Conservation (phyloP, 2,329 filamentous ascomycete genomes). For the Immersiporthe knoxdaviesiana region DNA sequence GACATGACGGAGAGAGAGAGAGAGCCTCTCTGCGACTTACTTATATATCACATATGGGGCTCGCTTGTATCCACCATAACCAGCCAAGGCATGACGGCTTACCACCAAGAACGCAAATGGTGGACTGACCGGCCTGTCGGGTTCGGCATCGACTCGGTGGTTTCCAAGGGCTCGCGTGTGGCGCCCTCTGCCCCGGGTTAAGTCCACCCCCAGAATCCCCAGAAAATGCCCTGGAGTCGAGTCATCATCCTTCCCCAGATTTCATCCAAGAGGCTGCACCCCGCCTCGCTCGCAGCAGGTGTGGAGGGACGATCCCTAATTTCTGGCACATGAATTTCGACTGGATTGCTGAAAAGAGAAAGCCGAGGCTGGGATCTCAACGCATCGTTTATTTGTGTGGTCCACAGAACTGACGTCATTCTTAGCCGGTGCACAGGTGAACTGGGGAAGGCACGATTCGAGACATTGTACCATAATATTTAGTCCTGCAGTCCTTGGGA, state of each 20-base stretch:
- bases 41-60: not conserved
- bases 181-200: not conserved
- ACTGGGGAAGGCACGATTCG: not conserved
- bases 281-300: too few relatives aligned
- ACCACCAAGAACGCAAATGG: not conserved
- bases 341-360: conserved; percentile 7
- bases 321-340: not conserved
- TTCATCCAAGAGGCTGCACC: conserved; percentile 9
- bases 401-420: not conserved
- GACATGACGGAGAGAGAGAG: not conserved
- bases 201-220: not conserved
- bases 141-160: not conserved
- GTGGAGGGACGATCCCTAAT: not conserved
- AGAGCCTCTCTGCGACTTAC: not conserved
- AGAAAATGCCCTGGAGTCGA: not conserved
- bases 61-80: not conserved
- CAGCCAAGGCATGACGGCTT: not conserved
- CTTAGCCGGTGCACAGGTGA: not conserved
- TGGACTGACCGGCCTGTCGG: not conserved
- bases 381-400: not conserved
- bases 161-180: not conserved
- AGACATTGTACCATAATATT: not conserved
- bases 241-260: not conserved
- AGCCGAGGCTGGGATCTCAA: not conserved
- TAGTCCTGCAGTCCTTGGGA: not conserved